phyloP scores from a whole-genome alignment of 805 yeast genomes.

The Saturnispora mendoncae region DNA sequence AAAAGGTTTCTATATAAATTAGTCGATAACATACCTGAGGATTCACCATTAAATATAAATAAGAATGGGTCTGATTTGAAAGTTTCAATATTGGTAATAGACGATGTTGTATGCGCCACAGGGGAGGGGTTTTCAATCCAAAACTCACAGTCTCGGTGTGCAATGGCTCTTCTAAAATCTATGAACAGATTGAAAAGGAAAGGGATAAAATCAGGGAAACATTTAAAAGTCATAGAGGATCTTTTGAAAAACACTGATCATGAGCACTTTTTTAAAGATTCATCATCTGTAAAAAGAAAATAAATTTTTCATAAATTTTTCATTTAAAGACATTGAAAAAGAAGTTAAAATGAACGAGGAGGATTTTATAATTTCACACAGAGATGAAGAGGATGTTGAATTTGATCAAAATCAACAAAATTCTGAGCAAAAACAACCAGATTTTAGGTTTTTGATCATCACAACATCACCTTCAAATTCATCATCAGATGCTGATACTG shows the following conservation, averaged over 20 bases:
- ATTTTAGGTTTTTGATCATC: conserved; percentile 8
- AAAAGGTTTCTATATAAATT: not conserved
- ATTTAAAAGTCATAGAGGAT: too few species aligned
- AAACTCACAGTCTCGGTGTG: not conserved
- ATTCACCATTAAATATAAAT: not conserved
- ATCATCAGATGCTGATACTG: not conserved
- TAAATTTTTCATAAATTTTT: too few species aligned
- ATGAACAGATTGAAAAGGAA: not conserved
- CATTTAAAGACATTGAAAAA: not conserved
- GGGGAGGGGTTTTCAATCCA: conserved; percentile 5
- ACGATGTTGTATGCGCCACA: conserved; percentile 4
- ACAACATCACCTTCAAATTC: conserved; percentile 25
- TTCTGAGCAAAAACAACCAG: conserved; percentile 7
- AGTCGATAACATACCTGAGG: not conserved
- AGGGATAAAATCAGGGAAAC: not conserved
- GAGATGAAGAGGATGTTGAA: conserved; percentile 10
- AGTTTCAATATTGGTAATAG: not conserved
- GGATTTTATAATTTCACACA: conserved; percentile 13
- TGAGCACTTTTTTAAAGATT: not conserved
- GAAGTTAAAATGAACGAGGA: conserved; percentile 13
- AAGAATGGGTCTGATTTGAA: conserved; percentile 3
- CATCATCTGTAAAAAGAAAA: too few species aligned
- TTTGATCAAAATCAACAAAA: not conserved
- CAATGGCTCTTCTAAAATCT: conserved; percentile 2
- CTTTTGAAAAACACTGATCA: too few species aligned